Percentiles rank a stretch among this genome's conserved stretches.
phyloP scores from a whole-genome alignment of 495 filamentous ascomycete species.

The Tuber brumale region DNA sequence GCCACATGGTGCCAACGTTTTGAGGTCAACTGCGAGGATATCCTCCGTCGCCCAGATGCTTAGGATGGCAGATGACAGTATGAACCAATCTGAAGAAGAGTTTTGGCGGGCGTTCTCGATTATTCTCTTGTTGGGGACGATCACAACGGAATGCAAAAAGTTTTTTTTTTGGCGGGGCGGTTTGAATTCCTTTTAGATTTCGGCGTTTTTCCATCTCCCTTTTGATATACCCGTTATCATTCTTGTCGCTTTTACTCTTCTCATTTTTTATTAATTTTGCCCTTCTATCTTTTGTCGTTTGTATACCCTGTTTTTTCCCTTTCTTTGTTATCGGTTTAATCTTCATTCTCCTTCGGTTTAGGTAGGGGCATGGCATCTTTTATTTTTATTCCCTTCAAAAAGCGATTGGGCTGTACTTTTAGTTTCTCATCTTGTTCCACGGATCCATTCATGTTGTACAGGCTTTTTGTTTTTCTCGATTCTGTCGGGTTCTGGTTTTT shows the following conservation, averaged over 20 bases:
- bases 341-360: slow-evolving; percentile 18
- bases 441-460: slow-evolving; percentile 30
- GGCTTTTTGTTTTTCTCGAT: slow-evolving; percentile 33
- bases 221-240: slow-evolving; percentile 29
- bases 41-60: slow-evolving; percentile 56
- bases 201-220: slow-evolving; percentile 12
- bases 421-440: slow-evolving; percentile 34
- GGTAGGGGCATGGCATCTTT: slow-evolving; percentile 5
- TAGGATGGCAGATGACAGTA: slow-evolving; percentile 18
- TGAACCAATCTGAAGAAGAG: slow-evolving; percentile 13
- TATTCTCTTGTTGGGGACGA: background rate
- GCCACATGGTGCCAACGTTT: slow-evolving; percentile 93
- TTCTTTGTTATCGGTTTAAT: slow-evolving; percentile 38
- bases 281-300: slow-evolving; percentile 27
- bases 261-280: slow-evolving; percentile 10
- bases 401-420: slow-evolving; percentile 37
- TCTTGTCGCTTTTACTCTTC: slow-evolving; percentile 27
- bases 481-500: slow-evolving; percentile 27
- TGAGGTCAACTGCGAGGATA: slow-evolving; percentile 92
- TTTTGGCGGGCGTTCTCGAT: slow-evolving; percentile 23
- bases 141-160: slow-evolving; percentile 25
- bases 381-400: slow-evolving; percentile 25
- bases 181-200: slow-evolving; percentile 32
- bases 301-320: slow-evolving; percentile 26
- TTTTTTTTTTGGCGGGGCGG: slow-evolving; percentile 26